Conservation (phyloP, 805 yeast species). For the Cyberlindnera euphorbiiphila region DNA sequence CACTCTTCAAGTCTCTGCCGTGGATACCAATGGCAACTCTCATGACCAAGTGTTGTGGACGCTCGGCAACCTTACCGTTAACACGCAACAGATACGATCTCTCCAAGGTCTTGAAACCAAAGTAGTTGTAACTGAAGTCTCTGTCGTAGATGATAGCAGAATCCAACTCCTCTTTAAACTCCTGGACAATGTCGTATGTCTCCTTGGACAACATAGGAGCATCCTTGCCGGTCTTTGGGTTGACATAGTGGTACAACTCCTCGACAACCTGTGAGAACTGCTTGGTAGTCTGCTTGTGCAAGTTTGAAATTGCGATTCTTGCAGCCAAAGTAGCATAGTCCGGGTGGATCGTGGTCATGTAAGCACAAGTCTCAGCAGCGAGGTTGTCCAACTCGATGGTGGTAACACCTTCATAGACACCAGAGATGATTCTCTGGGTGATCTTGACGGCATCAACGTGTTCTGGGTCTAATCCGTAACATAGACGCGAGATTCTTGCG, state of each 20-base stretch:
- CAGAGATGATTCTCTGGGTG: constrained; percentile 92
- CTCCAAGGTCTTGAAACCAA: constrained; percentile 88
- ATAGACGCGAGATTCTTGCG: constrained; percentile 87
- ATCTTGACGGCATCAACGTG: constrained; percentile 95
- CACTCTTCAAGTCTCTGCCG: constrained; percentile 59
- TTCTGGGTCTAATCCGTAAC: constrained; percentile 87
- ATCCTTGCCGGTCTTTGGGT: constrained; percentile 70
- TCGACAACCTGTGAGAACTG: constrained; percentile 73
- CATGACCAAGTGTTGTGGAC: constrained; percentile 89
- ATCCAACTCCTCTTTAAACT: constrained; percentile 63
- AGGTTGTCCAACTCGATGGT: constrained; percentile 44
- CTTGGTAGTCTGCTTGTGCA: constrained; percentile 90
- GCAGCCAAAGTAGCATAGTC: constrained; percentile 95
- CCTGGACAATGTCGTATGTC: constrained; percentile 56
- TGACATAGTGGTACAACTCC: constrained; percentile 70
- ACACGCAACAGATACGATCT: constrained; percentile 75
- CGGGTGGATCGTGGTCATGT: constrained; percentile 96
- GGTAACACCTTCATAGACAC: constrained; percentile 96
- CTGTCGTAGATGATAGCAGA: constrained; percentile 71
- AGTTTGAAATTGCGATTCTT: constrained; percentile 88
- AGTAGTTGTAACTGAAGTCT: constrained; percentile 74
- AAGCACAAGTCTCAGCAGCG: constrained; percentile 90
- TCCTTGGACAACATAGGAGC: constrained; percentile 60
- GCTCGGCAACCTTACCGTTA: constrained; percentile 67
- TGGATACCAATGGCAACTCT: constrained; percentile 93